Evolutionary conservation across 805 yeast species (phyloP), one percentile per base, ranked within the genome.

Genomic region (Kodamaea restingae): DNA sequence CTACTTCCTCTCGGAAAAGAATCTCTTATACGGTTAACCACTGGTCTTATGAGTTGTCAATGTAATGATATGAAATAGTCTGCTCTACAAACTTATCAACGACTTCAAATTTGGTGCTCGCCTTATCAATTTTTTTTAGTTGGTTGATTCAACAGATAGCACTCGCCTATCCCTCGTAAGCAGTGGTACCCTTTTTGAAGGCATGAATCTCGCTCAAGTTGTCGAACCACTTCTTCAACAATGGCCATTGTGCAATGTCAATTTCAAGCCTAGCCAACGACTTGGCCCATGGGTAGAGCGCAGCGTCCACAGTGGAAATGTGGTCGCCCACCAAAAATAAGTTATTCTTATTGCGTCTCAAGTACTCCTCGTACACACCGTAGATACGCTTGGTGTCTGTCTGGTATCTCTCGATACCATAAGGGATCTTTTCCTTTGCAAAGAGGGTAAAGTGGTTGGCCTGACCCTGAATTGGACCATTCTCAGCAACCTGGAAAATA

Each of bases 381-480:
- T 68, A 71, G 32, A 80, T 63, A 49, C 86, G 63, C 18, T 64
- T 59, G 7, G 80, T 68, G 48, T 81, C 85, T 18, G 60, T 63
- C 7, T 48, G 39, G 51, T 71, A 81, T 46, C 85, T 64, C 20
- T 71, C 61, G 36, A 74, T 71, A 14, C 68, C 84, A 50, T 76
- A 79, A 15, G 71, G 76, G 32, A 76, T 51, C 49, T 77, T 72
- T 44, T 75, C 84, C 0, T 62, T 56, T 4, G 81, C 76, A 49
- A 41, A 68, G 4, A 40, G 14, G 1, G 42, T 28, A 51, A 79
- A 81, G 52, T 73, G 80, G 43, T 58, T 54, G 30, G 74, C 75
- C 52, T 80, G 84, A 8, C 86, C 85, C 50, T 72, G 79, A 70
- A 71, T 75, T 41, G 85, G 84, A 22, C 81, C 81, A 29, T 73